Percentiles rank a stretch among this genome's conserved stretches.
Conservation (phyloP, 1,284 basidiomycete species). For the Marasmius sp. region DNA sequence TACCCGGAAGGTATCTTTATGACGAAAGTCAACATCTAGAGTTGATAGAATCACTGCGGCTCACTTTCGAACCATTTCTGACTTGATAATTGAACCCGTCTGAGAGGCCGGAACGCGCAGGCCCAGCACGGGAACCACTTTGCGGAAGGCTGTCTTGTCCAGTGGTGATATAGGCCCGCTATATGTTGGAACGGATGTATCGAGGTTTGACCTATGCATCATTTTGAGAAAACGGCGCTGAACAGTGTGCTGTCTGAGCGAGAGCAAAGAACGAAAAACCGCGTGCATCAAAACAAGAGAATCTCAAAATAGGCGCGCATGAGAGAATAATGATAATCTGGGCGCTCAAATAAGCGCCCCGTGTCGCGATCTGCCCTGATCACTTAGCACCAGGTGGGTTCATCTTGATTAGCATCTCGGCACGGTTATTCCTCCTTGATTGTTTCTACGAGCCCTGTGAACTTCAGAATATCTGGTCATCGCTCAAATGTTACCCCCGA, state of each 20-base stretch:
- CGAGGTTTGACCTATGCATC: conserved; percentile 38
- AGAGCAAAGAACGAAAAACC: background rate
- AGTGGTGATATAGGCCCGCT: conserved; percentile 35
- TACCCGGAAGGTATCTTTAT: conserved; percentile 54
- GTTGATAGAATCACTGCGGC: conserved; percentile 19
- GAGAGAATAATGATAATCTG: background rate
- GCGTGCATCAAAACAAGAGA: background rate
- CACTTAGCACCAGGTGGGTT: background rate
- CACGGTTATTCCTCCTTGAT: background rate
- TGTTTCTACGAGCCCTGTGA: too few relatives aligned
- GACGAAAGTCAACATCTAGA: background rate
- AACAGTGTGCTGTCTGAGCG: background rate
- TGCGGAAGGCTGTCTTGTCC: conserved; percentile 65
- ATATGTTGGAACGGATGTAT: conserved; percentile 56
- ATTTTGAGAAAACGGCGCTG: conserved; percentile 17
- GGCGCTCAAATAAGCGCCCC: too few relatives aligned
- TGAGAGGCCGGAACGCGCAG: conserved; percentile 59
- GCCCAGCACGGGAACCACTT: conserved; percentile 65
- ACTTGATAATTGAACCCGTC: conserved; percentile 56
- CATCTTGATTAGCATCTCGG: background rate
- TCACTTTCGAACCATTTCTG: conserved; percentile 58
- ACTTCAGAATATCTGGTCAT: background rate
- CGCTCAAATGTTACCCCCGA: conserved; percentile 23
- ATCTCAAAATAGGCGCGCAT: background rate
- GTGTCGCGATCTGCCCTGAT: too few relatives aligned